A percentile compares a stretch with the other conserved stretches of the same genome.
Evolutionary conservation across 2,329 filamentous ascomycete genomes (phyloP).

Genomic region (Xylaria sp.): DNA sequence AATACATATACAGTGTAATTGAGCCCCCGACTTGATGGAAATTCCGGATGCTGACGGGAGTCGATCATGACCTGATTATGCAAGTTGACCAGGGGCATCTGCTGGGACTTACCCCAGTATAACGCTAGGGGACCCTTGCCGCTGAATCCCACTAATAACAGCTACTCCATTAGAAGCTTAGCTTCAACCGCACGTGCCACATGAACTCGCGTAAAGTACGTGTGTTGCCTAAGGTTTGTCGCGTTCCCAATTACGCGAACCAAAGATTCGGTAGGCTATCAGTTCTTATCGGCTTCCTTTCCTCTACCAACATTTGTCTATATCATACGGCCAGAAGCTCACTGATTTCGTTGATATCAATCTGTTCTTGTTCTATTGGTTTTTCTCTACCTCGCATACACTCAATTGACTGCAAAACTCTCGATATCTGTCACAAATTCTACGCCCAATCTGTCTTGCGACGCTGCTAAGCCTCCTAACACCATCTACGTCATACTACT

Average conservation of each 20-base stretch:
- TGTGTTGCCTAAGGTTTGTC: conserved; percentile 28
- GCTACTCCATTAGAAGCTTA: neutral
- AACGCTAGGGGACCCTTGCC: neutral
- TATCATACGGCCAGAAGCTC: neutral
- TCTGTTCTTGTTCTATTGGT: neutral
- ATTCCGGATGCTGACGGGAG: neutral
- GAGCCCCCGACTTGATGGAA: neutral
- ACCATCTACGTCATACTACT: conserved; percentile 33
- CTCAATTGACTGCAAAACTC: neutral
- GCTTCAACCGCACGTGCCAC: conserved; percentile 33
- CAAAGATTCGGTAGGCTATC: neutral
- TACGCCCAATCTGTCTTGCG: neutral
- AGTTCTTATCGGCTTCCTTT: neutral
- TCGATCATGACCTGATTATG: neutral
- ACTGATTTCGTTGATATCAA: neutral
- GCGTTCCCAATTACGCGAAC: conserved; percentile 28
- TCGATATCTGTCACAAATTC: conserved; percentile 15
- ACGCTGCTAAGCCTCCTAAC: conserved; percentile 26
- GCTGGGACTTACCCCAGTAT: neutral
- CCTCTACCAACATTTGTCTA: neutral
- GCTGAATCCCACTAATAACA: neutral
- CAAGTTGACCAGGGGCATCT: neutral
- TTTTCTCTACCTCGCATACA: neutral
- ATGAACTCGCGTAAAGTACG: conserved; percentile 40
- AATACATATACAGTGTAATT: neutral